Evolutionary conservation across 2,329 filamentous ascomycete species (phyloP), one percentile per base, ranked within the genome.

Genomic region (Aureobasidium leucospermi): DNA sequence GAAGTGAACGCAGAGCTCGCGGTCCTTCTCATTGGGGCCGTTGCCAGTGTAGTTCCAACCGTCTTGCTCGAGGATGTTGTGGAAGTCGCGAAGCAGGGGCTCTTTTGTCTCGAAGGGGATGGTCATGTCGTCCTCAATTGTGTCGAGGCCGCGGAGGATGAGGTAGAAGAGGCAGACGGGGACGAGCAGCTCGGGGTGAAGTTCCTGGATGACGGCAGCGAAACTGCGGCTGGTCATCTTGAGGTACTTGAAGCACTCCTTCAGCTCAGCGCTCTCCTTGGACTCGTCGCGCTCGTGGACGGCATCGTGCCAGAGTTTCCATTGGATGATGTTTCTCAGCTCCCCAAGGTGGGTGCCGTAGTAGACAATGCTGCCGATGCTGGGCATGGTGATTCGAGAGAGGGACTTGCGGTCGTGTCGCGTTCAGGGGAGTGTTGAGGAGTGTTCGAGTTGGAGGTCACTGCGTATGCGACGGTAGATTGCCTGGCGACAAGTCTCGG

Each of bases 121-220:
- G 5, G 91, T 96, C 85, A 96, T 97, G 75, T 99, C 94, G 79
- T 99, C 94, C 76, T 99, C 94, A 62, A 99, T 89, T n/a, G 94
- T 99, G 74, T 99, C 94, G 53, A 99, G 83, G 48, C 90, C 94
- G 62, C 94, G 89, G 58, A 99, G 81, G 57, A 90, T 84, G 31
- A 99, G 84, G 78, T 99, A 99, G 81, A 99, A 99, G 9, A 97
- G 79, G 59, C 87, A 85, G 47, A 97, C 82, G 28, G 94, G 91
- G 42, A 96, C 84, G 38, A 97, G 84, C 34, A 99, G 85, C 76
- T 99, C 93, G 1, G 91, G 91, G 71, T 96, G 92, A 45, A 99
- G 83, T 76, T 99, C 94, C 75, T 96, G 85, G 65, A 99, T 99
- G 71, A 99, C 94, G 48, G 90, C 82, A 56, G 87, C 81, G 74